A percentile compares a stretch with the other conserved stretches of the same genome.
phyloP scores from a whole-genome alignment of 805 yeast genomes.

The Torulaspora franciscae region DNA sequence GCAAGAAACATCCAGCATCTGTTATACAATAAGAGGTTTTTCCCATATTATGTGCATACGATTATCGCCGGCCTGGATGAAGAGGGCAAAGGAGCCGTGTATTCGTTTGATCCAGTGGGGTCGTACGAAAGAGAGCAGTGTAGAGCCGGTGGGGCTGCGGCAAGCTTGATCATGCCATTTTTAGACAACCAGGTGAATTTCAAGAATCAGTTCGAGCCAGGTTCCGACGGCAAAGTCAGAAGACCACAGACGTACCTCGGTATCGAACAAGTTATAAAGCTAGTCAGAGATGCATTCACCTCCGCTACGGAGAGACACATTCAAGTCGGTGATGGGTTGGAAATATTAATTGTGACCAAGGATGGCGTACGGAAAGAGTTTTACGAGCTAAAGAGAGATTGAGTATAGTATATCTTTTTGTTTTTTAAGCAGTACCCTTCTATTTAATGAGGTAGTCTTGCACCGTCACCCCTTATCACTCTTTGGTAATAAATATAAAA shows the following conservation, averaged over 20 bases:
- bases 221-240: conserved; percentile 60
- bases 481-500: conserved; percentile 82
- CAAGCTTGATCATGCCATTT: conserved; percentile 93
- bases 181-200: conserved; percentile 95
- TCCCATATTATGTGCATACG: conserved; percentile 95
- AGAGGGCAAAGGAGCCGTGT: conserved; percentile 86
- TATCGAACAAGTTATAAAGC: conserved; percentile 77
- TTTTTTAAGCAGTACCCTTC: conserved; percentile 1
- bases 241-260: conserved; percentile 57
- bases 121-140: conserved; percentile 96
- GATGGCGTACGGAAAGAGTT: conserved; percentile 85
- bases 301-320: conserved; percentile 98
- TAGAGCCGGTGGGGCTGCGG: conserved; percentile 97
- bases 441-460: conserved; percentile 54
- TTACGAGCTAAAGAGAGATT: conserved; percentile 86
- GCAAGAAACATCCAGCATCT: conserved; percentile 90
- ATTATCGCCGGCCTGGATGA: conserved; percentile 88
- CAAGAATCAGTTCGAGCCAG: conserved; percentile 87
- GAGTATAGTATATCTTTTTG: conserved; percentile 8
- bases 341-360: conserved; percentile 83
- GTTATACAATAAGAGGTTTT: conserved; percentile 86
- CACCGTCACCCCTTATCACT: conserved; percentile 74
- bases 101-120: conserved; percentile 96
- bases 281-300: conserved; percentile 90
- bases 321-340: conserved; percentile 95